A percentile compares a stretch with the other conserved stretches of the same genome.
These are phyloP conservation scores for Pholiota molesta DNA, from an alignment of 768 basidiomycete species.

Conservation along the genomic window DNA sequence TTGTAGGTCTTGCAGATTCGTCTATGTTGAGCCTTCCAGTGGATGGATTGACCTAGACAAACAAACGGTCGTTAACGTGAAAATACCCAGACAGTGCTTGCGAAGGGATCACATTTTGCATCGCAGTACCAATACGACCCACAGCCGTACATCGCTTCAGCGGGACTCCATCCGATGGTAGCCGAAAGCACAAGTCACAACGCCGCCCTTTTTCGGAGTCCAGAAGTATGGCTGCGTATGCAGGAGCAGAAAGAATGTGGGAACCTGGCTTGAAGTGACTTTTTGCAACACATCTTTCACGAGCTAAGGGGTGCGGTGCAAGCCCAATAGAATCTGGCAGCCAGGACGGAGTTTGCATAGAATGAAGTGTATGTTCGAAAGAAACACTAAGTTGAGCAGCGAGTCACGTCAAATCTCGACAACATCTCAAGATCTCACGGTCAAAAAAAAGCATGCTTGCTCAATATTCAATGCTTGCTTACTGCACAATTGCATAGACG, in stretches of 20 bases:
- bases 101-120: constrained; percentile 49
- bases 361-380: neutral
- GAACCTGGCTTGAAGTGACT: constrained; percentile 45
- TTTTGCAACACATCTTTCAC: constrained; percentile 53
- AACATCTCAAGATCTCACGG: too few relatives aligned
- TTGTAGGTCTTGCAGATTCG: constrained; percentile 66
- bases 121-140: constrained; percentile 77
- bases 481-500: too few relatives aligned
- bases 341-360: constrained; percentile 9
- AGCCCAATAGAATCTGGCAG: constrained; percentile 31
- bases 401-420: too few relatives aligned
- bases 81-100: constrained; percentile 5
- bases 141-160: constrained; percentile 70
- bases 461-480: too few relatives aligned
- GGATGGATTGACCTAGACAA: constrained; percentile 62
- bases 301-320: constrained; percentile 47
- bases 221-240: constrained; percentile 53
- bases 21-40: constrained; percentile 71
- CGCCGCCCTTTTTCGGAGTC: constrained; percentile 60
- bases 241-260: constrained; percentile 44
- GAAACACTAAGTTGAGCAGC: too few relatives aligned
- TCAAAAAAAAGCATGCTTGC: too few relatives aligned
- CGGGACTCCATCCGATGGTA: constrained; percentile 26
- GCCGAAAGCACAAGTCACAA: constrained; percentile 66
- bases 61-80: constrained; percentile 6